Evolutionary conservation across 192 early-diverging fungal species (phyloP), one percentile per base, ranked within the genome.

Genomic region (Podila clonocystis): DNA sequence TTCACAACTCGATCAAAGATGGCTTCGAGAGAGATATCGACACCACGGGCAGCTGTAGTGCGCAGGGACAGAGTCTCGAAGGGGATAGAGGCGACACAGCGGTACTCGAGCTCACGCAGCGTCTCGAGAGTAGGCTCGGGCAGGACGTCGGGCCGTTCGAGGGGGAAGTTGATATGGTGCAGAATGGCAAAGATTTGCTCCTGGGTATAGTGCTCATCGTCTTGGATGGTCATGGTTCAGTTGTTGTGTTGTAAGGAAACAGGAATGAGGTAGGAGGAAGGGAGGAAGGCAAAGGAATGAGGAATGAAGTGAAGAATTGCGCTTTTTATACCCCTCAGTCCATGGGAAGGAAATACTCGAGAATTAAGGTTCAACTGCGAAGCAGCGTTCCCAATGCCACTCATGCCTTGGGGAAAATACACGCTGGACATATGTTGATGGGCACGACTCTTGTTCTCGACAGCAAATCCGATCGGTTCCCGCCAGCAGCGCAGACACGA

Each of bases 11-110:
- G 73, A 38, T 74, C 60, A 31, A 62, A 74, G 36, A 74, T 74
- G 11, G 58, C 73, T 12, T 74, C 49, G 1, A 68, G 65, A 2
- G 65, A 41, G 60, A 74, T 74, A 4, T 74, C 73, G n/a, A 74
- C 73, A 12, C 22, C 59, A 20, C 73, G 65, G 26, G 65, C 12
- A 8, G 33, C 13, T 7, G 73, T 74, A 24, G 36, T 62, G 7
- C 73, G 73, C 19, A 74, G 64, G 24, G 64, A 24, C 6, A 74
- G 65, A 8, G 65, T 67, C 33, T 74, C 73, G 58, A 74, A 74
- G 15, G 73, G 65, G 59, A 74, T 58, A 9, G 73, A 63, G 2
- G 60, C 63, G 29, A 74, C 65, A 50, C 65, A 63, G 3, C 60
- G 73, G 29, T 62, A 68, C 12, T 74, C 38, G 26, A 74, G 65